Evolutionary conservation across 2,329 filamentous ascomycete genomes (phyloP).

Genomic region (Diplodia seriata): DNA sequence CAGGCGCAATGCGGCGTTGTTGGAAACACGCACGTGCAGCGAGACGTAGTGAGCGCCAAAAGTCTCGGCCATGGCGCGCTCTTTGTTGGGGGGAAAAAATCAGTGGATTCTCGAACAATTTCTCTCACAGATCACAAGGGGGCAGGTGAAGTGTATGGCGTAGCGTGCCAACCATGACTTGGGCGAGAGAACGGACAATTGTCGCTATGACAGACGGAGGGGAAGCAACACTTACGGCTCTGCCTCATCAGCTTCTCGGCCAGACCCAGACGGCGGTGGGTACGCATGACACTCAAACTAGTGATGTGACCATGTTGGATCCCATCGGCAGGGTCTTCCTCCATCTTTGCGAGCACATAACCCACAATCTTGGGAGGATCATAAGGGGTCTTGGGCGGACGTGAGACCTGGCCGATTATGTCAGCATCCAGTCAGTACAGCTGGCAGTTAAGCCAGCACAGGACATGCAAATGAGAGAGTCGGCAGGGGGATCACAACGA

Average conservation of each 20-base stretch:
- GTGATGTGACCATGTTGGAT: constrained; percentile 96
- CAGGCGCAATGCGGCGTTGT: constrained; percentile 86
- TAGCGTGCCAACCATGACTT: neutral
- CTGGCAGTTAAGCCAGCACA: neutral
- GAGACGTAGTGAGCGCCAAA: constrained; percentile 92
- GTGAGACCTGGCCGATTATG: constrained; percentile 62
- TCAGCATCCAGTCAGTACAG: constrained; percentile 4
- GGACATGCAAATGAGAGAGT: neutral
- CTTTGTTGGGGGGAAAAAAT: constrained; percentile 51
- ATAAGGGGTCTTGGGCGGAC: constrained; percentile 75
- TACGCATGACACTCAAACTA: constrained; percentile 92
- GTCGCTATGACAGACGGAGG: neutral
- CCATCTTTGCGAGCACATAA: constrained; percentile 99
- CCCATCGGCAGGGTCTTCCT: constrained; percentile 92
- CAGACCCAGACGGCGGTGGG: constrained; percentile 86
- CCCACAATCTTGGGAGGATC: constrained; percentile 97
- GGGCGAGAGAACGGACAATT: neutral
- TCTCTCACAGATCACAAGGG: neutral
- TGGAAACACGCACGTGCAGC: constrained; percentile 93
- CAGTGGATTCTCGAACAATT: neutral
- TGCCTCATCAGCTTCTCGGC: constrained; percentile 98
- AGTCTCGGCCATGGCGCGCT: constrained; percentile 95
- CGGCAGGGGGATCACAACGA: neutral
- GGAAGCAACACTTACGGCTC: constrained; percentile 70
- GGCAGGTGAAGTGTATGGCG: neutral